Conservation (phyloP, 441 rosid species). For the Pelargonium cotyledonis region DNA sequence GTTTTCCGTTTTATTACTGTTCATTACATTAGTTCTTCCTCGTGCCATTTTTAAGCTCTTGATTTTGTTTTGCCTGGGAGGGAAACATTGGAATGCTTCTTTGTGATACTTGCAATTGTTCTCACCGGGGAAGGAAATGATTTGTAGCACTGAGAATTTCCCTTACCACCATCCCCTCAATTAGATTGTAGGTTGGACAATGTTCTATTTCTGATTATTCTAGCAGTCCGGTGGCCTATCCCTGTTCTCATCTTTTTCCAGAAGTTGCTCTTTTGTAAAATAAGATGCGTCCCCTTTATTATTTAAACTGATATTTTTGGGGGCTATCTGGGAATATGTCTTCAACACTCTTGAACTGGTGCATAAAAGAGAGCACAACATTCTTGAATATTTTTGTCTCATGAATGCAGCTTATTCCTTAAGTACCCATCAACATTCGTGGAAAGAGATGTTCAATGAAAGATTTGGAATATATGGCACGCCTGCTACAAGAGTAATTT, state of each 20-base stretch:
- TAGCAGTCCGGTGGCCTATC: not conserved
- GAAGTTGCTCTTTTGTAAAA: not conserved
- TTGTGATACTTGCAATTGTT: not conserved
- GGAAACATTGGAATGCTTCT: not conserved
- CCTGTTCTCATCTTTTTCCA: not conserved
- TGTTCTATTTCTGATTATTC: not conserved
- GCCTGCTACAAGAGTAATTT: conserved; percentile 92
- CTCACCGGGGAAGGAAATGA: not conserved
- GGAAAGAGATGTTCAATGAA: conserved; percentile 89
- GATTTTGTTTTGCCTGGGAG: no score
- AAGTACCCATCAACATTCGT: conserved; percentile 60
- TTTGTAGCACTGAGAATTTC: not conserved
- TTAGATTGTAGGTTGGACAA: not conserved
- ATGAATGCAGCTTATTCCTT: conserved; percentile 93
- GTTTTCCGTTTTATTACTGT: not conserved
- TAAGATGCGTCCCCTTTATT: conserved; percentile 10
- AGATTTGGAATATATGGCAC: conserved; percentile 84
- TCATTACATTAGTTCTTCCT: no score
- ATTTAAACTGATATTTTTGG: conserved; percentile 10
- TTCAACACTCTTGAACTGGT: no score
- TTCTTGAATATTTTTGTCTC: conserved; percentile 78
- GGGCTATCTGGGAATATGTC: conserved; percentile 18
- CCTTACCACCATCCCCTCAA: not conserved
- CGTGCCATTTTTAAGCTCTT: no score
- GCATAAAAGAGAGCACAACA: conserved; percentile 39